phyloP scores from a whole-genome alignment of 2,329 filamentous ascomycete species.

The Trichophaea hybrida region DNA sequence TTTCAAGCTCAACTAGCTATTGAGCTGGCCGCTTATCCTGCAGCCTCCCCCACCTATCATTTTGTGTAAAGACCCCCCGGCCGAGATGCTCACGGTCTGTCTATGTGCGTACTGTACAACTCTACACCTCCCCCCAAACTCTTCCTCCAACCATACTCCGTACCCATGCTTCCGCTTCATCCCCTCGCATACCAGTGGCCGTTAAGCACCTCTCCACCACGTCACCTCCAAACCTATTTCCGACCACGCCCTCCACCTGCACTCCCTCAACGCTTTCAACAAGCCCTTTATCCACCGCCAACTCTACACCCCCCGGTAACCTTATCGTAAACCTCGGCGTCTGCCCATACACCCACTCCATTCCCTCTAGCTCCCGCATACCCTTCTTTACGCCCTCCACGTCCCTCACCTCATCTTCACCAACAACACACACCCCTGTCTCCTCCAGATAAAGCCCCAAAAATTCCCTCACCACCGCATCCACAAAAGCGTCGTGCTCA shows the following conservation, averaged over 20 bases:
- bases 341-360: constrained; percentile 67
- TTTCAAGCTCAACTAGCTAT: too few relatives aligned
- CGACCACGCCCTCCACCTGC: neutral
- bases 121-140: neutral
- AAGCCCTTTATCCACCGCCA: constrained; percentile 5
- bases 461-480: constrained; percentile 35
- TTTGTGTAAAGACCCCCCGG: too few relatives aligned
- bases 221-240: constrained; percentile 11
- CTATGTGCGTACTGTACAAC: too few relatives aligned
- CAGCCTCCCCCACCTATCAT: too few relatives aligned
- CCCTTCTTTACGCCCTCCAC: constrained; percentile 47
- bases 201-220: neutral
- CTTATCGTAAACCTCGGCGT: constrained; percentile 66
- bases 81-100: too few relatives aligned
- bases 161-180: constrained; percentile 1
- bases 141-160: neutral
- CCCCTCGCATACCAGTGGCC: neutral
- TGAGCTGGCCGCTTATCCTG: too few relatives aligned
- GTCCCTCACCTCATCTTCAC: constrained; percentile 37
- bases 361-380: constrained; percentile 46
- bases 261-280: neutral
- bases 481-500: constrained; percentile 36
- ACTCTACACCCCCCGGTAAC: constrained; percentile 8
- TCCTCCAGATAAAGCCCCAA: neutral
- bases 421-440: constrained; percentile 44